Percentiles rank a stretch among this genome's conserved stretches.
These are phyloP conservation scores for Xylaria palmicola DNA, from an alignment of 495 filamentous ascomycete genomes.

Conservation along the genomic window DNA sequence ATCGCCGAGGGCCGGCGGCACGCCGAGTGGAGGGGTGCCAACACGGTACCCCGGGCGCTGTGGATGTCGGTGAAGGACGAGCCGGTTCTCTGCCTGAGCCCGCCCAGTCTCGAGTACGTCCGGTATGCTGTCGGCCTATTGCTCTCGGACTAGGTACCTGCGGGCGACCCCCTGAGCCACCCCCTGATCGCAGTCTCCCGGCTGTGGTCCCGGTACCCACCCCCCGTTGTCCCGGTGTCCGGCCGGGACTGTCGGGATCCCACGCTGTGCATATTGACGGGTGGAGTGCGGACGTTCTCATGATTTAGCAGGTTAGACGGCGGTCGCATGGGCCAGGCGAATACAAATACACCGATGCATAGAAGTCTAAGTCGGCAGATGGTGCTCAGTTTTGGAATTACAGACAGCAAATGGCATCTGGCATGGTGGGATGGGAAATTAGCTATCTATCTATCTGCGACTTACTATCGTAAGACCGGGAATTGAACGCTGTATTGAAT, in stretches of 20 bases:
- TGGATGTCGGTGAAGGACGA: background rate
- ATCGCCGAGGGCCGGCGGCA: conserved; percentile 17
- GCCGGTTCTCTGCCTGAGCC: background rate
- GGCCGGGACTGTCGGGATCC: background rate
- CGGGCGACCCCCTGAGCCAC: no score
- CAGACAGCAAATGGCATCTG: no score
- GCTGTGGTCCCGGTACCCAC: background rate
- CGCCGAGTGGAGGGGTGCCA: conserved; percentile 13
- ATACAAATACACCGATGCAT: no score
- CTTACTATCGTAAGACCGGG: no score
- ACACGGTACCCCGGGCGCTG: conserved; percentile 15
- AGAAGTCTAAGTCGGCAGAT: no score
- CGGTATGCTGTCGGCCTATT: background rate
- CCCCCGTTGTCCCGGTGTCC: background rate
- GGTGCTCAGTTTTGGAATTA: no score
- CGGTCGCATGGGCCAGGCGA: no score
- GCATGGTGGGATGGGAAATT: background rate
- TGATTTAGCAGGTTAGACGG: background rate
- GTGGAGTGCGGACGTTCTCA: background rate
- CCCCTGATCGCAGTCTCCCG: background rate
- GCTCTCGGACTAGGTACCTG: background rate
- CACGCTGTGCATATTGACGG: no score
- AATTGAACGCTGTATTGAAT: no score
- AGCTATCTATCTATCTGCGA: background rate
- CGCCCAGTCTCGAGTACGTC: conserved; percentile 12